Evolutionary conservation across 495 filamentous ascomycete genomes (phyloP), one percentile per base, ranked within the genome.

Genomic region (Xylaria curta): DNA sequence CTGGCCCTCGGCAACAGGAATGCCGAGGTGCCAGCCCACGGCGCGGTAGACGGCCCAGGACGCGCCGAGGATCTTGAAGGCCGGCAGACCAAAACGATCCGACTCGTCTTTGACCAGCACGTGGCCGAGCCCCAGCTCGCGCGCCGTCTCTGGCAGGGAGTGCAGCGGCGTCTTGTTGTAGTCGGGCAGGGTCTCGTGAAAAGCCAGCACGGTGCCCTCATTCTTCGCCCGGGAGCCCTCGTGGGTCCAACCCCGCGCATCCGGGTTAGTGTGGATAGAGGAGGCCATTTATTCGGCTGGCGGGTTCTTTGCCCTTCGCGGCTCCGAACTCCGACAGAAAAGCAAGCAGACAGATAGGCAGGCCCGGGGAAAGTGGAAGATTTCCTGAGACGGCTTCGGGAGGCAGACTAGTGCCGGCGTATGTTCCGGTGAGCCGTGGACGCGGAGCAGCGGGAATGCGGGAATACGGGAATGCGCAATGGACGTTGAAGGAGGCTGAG

Each of bases 21-120:
- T 74, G 7, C 76, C 79, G 21, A 88, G 79, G 17, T 81, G 73
- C 4, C 76, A 69, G 3, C 81, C 80, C 1, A 92, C 67, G 6
- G 89, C 86, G 38, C 85, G 86, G 70, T 87, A 89, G 53, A 85
- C 84, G 2, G 86, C 89, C 90, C 90, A 94, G 38, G 89, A 89
- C 4, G 91, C 91, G n/a, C 91, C 91, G 0, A 92, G 84, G 46
- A 92, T 90, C 77, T 94, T 94, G 82, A 92, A 93, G 0, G 90
- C 84, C 0, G 91, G 89, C 0, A 94, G 84, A 0, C 89, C 85
- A 68, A 88, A 85, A 13, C 87, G 81, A 69, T 82, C 78, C 46
- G 84, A 87, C 68, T 90, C 87, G 73, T 89, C 85, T 73, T 91
- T 89, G 61, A 90, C 76, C 47, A 87, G 81, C 38, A 91, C 82